phyloP scores from a whole-genome alignment of 495 filamentous ascomycete genomes.

The Chaetomium cochliodes region DNA sequence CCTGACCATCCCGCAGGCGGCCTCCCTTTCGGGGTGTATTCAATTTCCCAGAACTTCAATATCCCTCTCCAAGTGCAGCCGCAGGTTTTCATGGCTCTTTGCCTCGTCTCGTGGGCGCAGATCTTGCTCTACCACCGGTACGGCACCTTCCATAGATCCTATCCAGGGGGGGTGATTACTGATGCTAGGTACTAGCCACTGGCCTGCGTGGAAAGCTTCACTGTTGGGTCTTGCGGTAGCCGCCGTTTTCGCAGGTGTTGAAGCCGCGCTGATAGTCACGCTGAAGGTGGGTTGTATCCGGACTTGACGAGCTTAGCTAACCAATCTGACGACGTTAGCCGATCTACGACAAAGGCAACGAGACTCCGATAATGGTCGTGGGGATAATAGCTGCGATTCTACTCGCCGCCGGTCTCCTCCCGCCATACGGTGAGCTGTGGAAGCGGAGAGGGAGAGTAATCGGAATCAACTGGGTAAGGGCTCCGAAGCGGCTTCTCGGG shows the following conservation, averaged over 20 bases:
- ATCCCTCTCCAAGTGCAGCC: conserved; percentile 73
- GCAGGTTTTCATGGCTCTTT: conserved; percentile 64
- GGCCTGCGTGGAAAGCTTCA: conserved; percentile 50
- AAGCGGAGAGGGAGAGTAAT: conserved; percentile 68
- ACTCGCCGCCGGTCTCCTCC: conserved; percentile 68
- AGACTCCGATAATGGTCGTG: conserved; percentile 57
- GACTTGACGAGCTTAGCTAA: too few species aligned
- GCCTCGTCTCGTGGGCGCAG: conserved; percentile 66
- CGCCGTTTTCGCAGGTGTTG: conserved; percentile 54
- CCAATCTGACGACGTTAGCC: conserved; percentile 39
- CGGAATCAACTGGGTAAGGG: conserved; percentile 57
- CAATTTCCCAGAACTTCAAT: conserved; percentile 63
- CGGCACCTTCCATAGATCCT: conserved; percentile 15
- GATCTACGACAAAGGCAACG: conserved; percentile 50
- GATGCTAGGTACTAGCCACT: conserved; percentile 41
- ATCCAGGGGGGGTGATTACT: neutral
- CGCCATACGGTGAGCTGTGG: conserved; percentile 70
- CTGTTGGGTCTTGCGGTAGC: conserved; percentile 43
- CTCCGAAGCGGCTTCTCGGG: too few species aligned
- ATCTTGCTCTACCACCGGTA: conserved; percentile 62
- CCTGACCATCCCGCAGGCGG: conserved; percentile 38
- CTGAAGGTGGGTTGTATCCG: conserved; percentile 48
- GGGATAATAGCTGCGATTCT: conserved; percentile 67
- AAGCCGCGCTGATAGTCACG: conserved; percentile 62
- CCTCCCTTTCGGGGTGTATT: conserved; percentile 48